A percentile compares a stretch with the other conserved stretches of the same genome.
Conservation (phyloP, 2,329 filamentous ascomycete genomes). For the Fusarium protoensiforme region DNA sequence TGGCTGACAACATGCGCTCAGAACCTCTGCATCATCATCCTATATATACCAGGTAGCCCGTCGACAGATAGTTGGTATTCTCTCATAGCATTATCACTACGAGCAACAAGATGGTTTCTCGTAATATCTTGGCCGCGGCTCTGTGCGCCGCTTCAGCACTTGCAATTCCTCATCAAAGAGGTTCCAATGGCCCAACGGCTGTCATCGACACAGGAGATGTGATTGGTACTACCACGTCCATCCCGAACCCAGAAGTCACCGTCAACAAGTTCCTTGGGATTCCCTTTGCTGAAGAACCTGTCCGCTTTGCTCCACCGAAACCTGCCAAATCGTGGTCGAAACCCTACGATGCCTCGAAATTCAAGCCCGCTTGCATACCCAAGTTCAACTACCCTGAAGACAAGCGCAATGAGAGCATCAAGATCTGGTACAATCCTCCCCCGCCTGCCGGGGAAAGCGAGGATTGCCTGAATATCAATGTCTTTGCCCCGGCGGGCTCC, state of each 20-base stretch:
- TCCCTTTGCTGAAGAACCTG: constrained; percentile 43
- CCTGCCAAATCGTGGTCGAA: constrained; percentile 30
- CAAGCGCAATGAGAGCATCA: constrained; percentile 22
- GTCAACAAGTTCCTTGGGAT: constrained; percentile 47
- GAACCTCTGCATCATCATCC: background rate
- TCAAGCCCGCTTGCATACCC: constrained; percentile 41
- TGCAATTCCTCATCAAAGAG: background rate
- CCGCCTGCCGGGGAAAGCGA: constrained; percentile 43
- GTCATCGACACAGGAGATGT: constrained; percentile 31
- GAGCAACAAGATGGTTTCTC: constrained; percentile 8
- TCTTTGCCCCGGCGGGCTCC: constrained; percentile 42
- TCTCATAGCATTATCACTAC: background rate
- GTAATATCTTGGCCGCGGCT: background rate
- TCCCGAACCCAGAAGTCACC: constrained; percentile 17
- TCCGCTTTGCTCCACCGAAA: constrained; percentile 39
- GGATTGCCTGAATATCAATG: constrained; percentile 50
- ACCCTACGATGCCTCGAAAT: constrained; percentile 38
- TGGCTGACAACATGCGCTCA: background rate
- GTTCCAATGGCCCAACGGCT: constrained; percentile 14
- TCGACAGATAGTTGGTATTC: background rate
- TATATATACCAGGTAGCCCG: background rate
- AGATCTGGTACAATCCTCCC: constrained; percentile 37
- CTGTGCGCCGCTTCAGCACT: background rate
- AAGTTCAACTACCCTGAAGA: constrained; percentile 38
- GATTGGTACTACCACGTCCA: constrained; percentile 25